A percentile compares a stretch with the other conserved stretches of the same genome.
These are phyloP conservation scores for Rhizoclosmatium globosum DNA, from an alignment of 192 early-diverging fungal species.

Conservation along the genomic window DNA sequence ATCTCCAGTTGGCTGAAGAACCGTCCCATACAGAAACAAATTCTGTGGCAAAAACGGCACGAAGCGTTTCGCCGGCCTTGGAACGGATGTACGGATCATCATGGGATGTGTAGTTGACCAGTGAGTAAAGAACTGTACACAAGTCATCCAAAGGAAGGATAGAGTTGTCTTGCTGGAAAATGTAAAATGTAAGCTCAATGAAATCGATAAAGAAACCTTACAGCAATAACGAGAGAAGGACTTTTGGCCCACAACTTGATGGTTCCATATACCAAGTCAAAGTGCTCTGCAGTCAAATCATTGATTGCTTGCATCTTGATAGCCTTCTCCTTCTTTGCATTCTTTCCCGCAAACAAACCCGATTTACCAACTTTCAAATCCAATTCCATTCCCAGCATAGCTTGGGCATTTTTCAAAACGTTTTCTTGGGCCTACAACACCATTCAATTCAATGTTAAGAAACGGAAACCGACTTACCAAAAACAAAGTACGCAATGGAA, in stretches of 20 bases:
- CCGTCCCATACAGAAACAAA: conserved; percentile 84
- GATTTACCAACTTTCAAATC: conserved; percentile 38
- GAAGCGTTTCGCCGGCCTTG: conserved; percentile 75
- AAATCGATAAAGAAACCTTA: conserved; percentile 45
- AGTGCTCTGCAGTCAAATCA: conserved; percentile 71
- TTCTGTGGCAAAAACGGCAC: conserved; percentile 74
- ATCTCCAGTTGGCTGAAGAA: conserved; percentile 49
- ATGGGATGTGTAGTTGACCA: conserved; percentile 81
- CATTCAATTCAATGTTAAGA: conserved; percentile 29
- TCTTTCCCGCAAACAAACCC: conserved; percentile 24
- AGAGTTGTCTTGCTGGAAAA: conserved; percentile 68
- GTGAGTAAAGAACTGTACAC: conserved; percentile 71
- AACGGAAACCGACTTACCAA: conserved; percentile 44
- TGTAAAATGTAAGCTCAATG: neutral
- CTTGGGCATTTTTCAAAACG: conserved; percentile 28
- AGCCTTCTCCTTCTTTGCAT: conserved; percentile 58
- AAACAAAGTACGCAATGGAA: conserved; percentile 71
- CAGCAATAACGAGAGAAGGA: conserved; percentile 77
- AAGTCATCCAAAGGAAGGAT: conserved; percentile 75
- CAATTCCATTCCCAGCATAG: conserved; percentile 22
- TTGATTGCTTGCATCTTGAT: conserved; percentile 43
- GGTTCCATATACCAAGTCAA: conserved; percentile 81
- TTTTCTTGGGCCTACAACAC: conserved; percentile 25
- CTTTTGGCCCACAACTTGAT: conserved; percentile 78
- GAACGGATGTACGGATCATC: conserved; percentile 72